These are phyloP conservation scores for Hirsutella thompsonii DNA, from an alignment of 2,329 filamentous ascomycete species.

Conservation along the genomic window DNA sequence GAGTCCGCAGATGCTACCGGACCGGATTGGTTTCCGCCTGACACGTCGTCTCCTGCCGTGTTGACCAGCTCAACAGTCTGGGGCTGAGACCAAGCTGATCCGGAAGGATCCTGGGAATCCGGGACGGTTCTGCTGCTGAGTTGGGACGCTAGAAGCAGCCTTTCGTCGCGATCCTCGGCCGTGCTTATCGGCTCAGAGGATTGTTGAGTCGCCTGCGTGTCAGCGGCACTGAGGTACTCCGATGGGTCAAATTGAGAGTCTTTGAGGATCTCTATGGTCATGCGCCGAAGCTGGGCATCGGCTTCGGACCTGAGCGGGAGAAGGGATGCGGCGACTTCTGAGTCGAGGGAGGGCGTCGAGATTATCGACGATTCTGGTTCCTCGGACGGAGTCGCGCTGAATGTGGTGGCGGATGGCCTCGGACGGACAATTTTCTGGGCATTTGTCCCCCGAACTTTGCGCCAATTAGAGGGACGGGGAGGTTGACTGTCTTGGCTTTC, in stretches of 20 bases:
- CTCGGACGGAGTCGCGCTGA: conserved; percentile 13
- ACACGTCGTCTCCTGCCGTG: background rate
- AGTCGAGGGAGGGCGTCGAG: conserved; percentile 13
- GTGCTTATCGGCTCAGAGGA: conserved; percentile 19
- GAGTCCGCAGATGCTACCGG: background rate
- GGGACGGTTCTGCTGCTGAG: conserved; percentile 26
- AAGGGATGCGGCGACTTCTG: conserved; percentile 8
- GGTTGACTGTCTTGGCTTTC: conserved; percentile 11
- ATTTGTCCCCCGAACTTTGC: conserved; percentile 8
- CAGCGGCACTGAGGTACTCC: conserved; percentile 21
- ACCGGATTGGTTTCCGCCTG: background rate
- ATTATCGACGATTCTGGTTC: conserved; percentile 17
- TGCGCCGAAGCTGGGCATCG: conserved; percentile 1
- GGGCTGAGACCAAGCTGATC: conserved; percentile 9
- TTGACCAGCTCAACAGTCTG: background rate
- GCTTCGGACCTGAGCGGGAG: conserved; percentile 3
- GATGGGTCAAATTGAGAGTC: conserved; percentile 17
- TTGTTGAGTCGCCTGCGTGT: conserved; percentile 15
- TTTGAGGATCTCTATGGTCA: conserved; percentile 18
- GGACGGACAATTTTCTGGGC: background rate
- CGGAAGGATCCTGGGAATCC: conserved; percentile 28
- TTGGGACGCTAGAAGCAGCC: conserved; percentile 15
- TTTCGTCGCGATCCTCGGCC: conserved; percentile 21
- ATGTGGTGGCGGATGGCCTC: conserved; percentile 5
- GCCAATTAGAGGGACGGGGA: conserved; percentile 15